Evolutionary conservation across 2,329 filamentous ascomycete genomes (phyloP).

Genomic region (Helicocarpus griseus): DNA sequence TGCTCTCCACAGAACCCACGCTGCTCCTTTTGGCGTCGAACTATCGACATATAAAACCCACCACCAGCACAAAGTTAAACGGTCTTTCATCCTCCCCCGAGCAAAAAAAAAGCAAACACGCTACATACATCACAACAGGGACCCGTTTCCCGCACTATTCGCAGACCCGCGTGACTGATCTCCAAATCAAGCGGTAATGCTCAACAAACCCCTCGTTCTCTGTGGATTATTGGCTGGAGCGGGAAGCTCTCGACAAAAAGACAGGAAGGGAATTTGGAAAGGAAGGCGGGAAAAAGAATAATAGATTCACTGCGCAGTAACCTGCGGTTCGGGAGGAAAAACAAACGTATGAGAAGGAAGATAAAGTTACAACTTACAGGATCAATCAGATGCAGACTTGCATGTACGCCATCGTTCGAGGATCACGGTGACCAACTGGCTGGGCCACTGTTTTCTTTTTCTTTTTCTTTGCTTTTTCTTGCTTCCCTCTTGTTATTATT

Average conservation of each 20-base stretch:
- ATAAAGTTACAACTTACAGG: background rate
- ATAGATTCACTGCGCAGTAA: too few relatives aligned
- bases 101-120: background rate
- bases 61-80: background rate
- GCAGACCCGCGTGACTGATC: conserved; percentile 5
- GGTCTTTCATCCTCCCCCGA: background rate
- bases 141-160: conserved; percentile 2
- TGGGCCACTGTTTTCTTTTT: background rate
- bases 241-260: background rate
- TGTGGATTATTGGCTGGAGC: background rate
- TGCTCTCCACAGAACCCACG: background rate
- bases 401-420: background rate
- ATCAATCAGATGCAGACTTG: background rate
- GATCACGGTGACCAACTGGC: conserved; percentile 1
- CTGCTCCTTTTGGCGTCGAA: background rate
- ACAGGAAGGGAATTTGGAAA: background rate
- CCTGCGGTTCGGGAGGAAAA: background rate
- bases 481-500: background rate
- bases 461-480: background rate
- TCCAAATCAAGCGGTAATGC: background rate
- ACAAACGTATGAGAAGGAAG: background rate
- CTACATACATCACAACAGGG: background rate
- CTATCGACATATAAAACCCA: background rate
- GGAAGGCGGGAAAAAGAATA: background rate
- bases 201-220: background rate